These are phyloP conservation scores for Phalaenopsis hybrid DNA, from an alignment of 116 monocot genomes.

Conservation along the genomic window DNA sequence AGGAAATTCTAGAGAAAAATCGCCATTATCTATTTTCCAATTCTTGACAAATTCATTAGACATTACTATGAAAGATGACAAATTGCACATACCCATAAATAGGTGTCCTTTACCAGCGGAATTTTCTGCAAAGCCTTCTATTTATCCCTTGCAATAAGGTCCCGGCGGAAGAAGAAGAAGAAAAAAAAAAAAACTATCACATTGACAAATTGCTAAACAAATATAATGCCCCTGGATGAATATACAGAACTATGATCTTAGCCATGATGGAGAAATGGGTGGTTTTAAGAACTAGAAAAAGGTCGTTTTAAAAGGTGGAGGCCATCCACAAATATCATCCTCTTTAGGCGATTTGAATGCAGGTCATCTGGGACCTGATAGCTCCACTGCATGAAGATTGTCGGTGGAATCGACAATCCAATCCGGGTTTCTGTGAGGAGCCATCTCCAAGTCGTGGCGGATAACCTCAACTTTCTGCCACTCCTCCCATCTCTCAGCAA, in stretches of 20 bases:
- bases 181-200: slow-evolving; percentile 13
- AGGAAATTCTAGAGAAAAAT: not conserved
- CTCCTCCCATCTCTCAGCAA: slow-evolving; percentile 94
- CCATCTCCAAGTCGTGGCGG: slow-evolving; percentile 52
- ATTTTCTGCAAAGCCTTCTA: not conserved
- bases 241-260: slow-evolving; percentile 19
- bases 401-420: slow-evolving; percentile 66
- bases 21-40: not conserved
- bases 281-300: slow-evolving; percentile 3
- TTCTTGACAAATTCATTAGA: not conserved
- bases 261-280: slow-evolving; percentile 4
- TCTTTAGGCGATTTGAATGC: not conserved
- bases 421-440: slow-evolving; percentile 44
- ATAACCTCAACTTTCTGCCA: slow-evolving; percentile 92
- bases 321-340: not conserved
- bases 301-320: not conserved
- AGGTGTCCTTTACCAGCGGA: not conserved
- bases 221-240: slow-evolving; percentile 18
- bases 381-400: slow-evolving; percentile 39
- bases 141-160: not conserved
- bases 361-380: slow-evolving; percentile 58
- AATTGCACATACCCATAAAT: not conserved
- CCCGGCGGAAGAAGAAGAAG: not conserved
- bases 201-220: slow-evolving; percentile 16
- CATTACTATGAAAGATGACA: not conserved